These are phyloP conservation scores for Parascedosporium putredinis DNA, from an alignment of 2,329 filamentous ascomycete species.

Conservation along the genomic window DNA sequence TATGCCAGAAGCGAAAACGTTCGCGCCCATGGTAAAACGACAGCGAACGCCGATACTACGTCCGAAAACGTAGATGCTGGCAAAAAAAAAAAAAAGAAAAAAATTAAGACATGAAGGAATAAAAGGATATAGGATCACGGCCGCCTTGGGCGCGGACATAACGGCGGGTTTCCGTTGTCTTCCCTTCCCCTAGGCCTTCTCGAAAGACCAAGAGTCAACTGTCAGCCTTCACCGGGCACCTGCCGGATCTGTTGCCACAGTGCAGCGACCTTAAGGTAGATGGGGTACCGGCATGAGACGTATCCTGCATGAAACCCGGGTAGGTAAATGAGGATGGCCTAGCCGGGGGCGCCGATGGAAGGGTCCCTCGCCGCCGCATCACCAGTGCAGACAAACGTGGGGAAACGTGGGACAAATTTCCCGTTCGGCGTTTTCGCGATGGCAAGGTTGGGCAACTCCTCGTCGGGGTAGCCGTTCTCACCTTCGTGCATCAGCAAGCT, in stretches of 20 bases:
- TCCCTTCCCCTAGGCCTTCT: too few relatives aligned
- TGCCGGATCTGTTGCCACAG: not conserved
- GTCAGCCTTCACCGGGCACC: not conserved
- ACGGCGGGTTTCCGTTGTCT: too few relatives aligned
- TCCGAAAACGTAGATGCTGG: slow-evolving; percentile 3
- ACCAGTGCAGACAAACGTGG: not conserved
- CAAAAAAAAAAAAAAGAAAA: not conserved
- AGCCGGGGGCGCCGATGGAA: not conserved
- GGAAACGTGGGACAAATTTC: not conserved
- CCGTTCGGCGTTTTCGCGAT: not conserved
- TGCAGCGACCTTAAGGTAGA: not conserved
- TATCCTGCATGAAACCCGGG: not conserved
- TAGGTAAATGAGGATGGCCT: not conserved
- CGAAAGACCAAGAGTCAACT: too few relatives aligned
- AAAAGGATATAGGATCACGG: too few relatives aligned
- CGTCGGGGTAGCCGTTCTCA: not conserved
- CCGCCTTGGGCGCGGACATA: too few relatives aligned
- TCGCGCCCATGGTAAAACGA: slow-evolving; percentile 24
- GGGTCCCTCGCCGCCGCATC: not conserved
- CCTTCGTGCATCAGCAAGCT: not conserved
- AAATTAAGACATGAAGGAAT: too few relatives aligned
- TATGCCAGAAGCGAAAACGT: slow-evolving; percentile 48
- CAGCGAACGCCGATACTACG: slow-evolving; percentile 5
- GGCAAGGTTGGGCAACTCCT: not conserved
- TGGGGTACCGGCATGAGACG: not conserved